Evolutionary conservation across 2,329 filamentous ascomycete genomes (phyloP).

Genomic region (Aspergillus flavus): DNA sequence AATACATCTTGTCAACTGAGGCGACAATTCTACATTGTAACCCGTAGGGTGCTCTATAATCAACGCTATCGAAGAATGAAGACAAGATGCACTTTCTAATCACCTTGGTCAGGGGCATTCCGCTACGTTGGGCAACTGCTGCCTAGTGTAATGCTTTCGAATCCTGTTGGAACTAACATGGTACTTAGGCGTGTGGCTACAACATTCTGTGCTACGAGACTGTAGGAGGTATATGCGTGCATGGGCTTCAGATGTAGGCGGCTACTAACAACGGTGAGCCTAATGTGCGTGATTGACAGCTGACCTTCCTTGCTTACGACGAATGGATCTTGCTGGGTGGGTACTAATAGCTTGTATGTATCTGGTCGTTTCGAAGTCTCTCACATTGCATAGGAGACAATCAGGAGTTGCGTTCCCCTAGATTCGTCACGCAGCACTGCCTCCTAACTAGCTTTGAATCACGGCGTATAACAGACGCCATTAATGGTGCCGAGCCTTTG

Average conservation of each 20-base stretch:
- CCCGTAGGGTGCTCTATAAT: too few species aligned
- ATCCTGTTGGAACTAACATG: neutral
- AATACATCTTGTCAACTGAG: neutral
- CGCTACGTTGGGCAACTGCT: neutral
- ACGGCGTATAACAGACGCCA: neutral
- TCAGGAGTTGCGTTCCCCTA: neutral
- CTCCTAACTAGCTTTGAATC: neutral
- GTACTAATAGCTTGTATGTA: neutral
- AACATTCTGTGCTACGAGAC: neutral
- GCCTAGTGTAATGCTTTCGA: neutral
- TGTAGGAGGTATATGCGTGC: neutral
- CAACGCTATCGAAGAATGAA: too few species aligned
- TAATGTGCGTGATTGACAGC: neutral
- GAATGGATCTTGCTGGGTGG: neutral
- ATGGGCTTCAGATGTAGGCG: neutral
- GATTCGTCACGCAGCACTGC: neutral
- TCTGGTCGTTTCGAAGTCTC: neutral
- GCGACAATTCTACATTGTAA: neutral
- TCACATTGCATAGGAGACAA: neutral
- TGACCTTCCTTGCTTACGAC: neutral
- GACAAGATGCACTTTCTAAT: too few species aligned
- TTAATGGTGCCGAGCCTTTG: neutral
- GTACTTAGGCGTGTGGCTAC: neutral
- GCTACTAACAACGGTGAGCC: neutral
- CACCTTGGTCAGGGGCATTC: conserved; percentile 4